These are phyloP conservation scores for Stephania japonica DNA, from an alignment of 164 flowering plant genomes.

Conservation along the genomic window DNA sequence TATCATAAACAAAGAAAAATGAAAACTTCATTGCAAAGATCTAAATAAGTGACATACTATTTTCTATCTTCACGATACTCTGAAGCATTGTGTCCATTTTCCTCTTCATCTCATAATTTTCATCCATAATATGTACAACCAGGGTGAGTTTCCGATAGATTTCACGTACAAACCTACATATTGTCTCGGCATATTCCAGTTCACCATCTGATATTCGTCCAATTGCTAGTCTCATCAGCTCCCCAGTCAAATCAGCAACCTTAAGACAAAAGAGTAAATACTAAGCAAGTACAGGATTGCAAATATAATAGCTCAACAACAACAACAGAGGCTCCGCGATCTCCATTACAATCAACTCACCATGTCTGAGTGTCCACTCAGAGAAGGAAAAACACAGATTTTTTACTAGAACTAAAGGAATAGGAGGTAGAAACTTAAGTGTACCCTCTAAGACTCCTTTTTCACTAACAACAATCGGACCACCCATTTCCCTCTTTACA, in stretches of 20 bases:
- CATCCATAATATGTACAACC: conserved; percentile 75
- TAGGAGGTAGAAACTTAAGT: too few species aligned
- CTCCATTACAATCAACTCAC: too few species aligned
- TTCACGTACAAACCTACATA: conserved; percentile 78
- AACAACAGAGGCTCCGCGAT: too few species aligned
- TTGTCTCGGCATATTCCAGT: conserved; percentile 66
- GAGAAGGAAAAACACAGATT: too few species aligned
- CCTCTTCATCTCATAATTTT: conserved; percentile 64
- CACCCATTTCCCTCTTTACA: too few species aligned
- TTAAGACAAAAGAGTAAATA: conserved; percentile 18
- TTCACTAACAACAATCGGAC: too few species aligned
- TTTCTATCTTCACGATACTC: conserved; percentile 88
- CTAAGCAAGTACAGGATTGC: too few species aligned
- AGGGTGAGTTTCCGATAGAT: conserved; percentile 76
- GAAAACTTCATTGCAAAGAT: not conserved
- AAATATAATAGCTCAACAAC: too few species aligned
- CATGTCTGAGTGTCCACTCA: too few species aligned
- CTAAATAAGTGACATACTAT: conserved; percentile 38
- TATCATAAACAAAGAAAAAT: not conserved
- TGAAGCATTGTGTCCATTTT: conserved; percentile 98
- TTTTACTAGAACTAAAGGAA: too few species aligned
- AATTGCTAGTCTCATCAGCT: conserved; percentile 90
- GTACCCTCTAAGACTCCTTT: too few species aligned
- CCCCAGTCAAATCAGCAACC: conserved; percentile 94
- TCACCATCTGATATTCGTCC: conserved; percentile 92